Conservation (phyloP, 768 basidiomycete species). For the Lentinula guzmanii region DNA sequence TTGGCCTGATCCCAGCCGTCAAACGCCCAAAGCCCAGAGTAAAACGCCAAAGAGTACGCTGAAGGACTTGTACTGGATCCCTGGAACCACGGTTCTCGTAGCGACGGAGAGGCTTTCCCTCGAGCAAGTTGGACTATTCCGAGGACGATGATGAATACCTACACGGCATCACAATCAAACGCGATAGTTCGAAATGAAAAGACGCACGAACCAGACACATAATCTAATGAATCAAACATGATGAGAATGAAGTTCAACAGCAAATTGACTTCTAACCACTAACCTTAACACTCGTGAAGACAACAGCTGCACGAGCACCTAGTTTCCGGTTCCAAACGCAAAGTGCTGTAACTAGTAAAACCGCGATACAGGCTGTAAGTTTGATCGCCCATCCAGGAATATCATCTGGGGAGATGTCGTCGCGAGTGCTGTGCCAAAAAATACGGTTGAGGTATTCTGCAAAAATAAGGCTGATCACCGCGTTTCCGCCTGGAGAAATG, state of each 20-base stretch:
- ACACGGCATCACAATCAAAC: constrained; percentile 1
- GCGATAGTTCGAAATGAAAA: neutral
- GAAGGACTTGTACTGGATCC: constrained; percentile 76
- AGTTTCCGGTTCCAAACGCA: constrained; percentile 74
- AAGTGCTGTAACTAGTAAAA: constrained; percentile 66
- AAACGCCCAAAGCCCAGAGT: constrained; percentile 93
- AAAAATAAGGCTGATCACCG: constrained; percentile 86
- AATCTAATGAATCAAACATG: constrained; percentile 1
- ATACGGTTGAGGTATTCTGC: constrained; percentile 91
- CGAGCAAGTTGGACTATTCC: constrained; percentile 74
- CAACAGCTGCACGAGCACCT: constrained; percentile 75
- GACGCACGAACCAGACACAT: constrained; percentile 7
- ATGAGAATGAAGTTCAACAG: constrained; percentile 2
- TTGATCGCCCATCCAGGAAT: constrained; percentile 93
- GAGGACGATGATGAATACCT: constrained; percentile 70
- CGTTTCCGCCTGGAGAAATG: constrained; percentile 50
- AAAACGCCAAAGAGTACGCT: constrained; percentile 87
- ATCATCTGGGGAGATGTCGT: constrained; percentile 66
- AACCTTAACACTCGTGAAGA: constrained; percentile 88
- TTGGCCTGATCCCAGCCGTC: constrained; percentile 96
- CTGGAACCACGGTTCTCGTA: constrained; percentile 63
- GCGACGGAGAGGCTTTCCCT: constrained; percentile 63
- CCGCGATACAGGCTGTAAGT: constrained; percentile 70
- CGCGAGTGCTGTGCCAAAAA: constrained; percentile 69
- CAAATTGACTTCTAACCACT: constrained; percentile 9